Evolutionary conservation across 345 rosid genomes (phyloP).

Genomic region (Boechera stricta): DNA sequence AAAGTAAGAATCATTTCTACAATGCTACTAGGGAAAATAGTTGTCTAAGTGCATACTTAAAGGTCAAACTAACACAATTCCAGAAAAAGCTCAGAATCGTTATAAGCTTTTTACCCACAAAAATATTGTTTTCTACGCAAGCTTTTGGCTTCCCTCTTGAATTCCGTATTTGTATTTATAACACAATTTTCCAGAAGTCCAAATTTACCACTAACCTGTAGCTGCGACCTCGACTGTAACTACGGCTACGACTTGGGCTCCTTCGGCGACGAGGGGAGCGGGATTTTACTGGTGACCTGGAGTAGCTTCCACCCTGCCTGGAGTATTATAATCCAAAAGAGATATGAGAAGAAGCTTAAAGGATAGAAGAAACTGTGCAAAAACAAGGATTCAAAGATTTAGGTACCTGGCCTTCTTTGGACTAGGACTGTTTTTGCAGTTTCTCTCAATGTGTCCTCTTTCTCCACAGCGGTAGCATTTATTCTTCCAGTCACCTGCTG

Average conservation of each 20-base stretch:
- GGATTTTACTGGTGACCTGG: slow-evolving; percentile 66
- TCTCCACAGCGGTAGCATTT: slow-evolving; percentile 98
- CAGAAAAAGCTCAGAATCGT: background rate
- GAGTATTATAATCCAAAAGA: slow-evolving; percentile 20
- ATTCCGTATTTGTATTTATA: background rate
- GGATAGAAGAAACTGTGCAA: background rate
- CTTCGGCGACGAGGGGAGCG: slow-evolving; percentile 77
- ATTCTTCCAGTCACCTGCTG: slow-evolving; percentile 97
- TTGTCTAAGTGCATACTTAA: background rate
- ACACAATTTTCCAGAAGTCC: background rate
- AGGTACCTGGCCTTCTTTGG: slow-evolving; percentile 74
- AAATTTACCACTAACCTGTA: slow-evolving; percentile 57
- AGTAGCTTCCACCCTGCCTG: slow-evolving; percentile 68
- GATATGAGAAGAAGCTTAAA: slow-evolving; percentile 20
- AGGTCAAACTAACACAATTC: background rate
- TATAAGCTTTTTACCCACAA: background rate
- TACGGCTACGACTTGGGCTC: slow-evolving; percentile 71
- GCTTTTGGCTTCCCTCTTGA: background rate
- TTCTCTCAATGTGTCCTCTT: slow-evolving; percentile 91
- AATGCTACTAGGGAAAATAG: background rate
- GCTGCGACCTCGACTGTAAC: slow-evolving; percentile 83
- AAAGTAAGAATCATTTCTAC: background rate
- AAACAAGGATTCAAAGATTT: background rate
- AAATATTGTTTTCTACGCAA: background rate
- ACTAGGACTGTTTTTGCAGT: slow-evolving; percentile 78